Conservation (phyloP, 1,284 basidiomycete species). For the Ganoderma boninense region DNA sequence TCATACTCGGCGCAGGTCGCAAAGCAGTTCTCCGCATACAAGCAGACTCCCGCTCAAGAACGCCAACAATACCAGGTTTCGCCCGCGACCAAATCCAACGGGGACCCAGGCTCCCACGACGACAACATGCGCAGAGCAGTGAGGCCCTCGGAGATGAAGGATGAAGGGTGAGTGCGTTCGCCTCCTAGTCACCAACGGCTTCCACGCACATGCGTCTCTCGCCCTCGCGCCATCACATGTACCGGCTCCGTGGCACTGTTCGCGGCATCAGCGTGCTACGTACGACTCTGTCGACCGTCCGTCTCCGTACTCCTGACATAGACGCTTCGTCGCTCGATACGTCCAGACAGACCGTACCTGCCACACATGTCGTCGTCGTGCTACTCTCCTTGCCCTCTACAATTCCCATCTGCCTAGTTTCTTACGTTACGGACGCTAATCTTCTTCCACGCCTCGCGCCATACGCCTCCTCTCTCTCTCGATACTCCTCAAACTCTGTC, state of each 20-base stretch:
- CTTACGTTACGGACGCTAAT: slow-evolving; percentile 43
- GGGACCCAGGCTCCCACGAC: slow-evolving; percentile 15
- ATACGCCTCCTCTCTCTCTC: slow-evolving; percentile 26
- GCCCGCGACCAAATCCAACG: slow-evolving; percentile 26
- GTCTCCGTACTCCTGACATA: slow-evolving; percentile 27
- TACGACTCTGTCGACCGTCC: slow-evolving; percentile 26
- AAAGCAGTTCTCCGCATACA: slow-evolving; percentile 72
- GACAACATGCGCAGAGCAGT: slow-evolving; percentile 34
- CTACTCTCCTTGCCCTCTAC: slow-evolving; percentile 9
- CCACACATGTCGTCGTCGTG: slow-evolving; percentile 19
- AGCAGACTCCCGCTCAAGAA: slow-evolving; percentile 74
- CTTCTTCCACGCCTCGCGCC: slow-evolving; percentile 34
- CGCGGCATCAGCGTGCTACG: slow-evolving; percentile 37
- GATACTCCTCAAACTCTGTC: slow-evolving; percentile 39
- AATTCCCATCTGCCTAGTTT: slow-evolving; percentile 36
- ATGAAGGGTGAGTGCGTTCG: slow-evolving; percentile 84
- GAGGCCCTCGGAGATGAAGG: slow-evolving; percentile 88
- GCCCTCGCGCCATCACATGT: slow-evolving; percentile 17
- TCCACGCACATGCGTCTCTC: slow-evolving; percentile 7
- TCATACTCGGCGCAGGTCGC: slow-evolving; percentile 79
- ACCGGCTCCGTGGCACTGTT: slow-evolving; percentile 26
- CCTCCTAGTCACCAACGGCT: slow-evolving; percentile 28
- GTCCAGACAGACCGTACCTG: slow-evolving; percentile 24
- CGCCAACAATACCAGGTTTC: slow-evolving; percentile 55
- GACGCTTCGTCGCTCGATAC: slow-evolving; percentile 23